These are phyloP conservation scores for Aspergillus tubingensis DNA, from an alignment of 2,329 filamentous ascomycete species.

Conservation along the genomic window DNA sequence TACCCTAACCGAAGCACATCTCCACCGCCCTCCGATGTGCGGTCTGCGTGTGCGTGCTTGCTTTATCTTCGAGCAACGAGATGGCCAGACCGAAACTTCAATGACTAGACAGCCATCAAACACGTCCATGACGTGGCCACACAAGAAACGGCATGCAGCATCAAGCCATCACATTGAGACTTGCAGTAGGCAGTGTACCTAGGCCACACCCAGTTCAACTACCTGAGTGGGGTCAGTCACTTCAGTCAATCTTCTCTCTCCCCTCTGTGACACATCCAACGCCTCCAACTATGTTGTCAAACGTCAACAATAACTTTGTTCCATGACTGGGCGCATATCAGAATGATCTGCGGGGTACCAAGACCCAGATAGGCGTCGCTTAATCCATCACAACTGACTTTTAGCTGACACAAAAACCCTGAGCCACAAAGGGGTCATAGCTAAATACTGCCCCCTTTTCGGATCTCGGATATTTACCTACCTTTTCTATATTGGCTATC, in stretches of 20 bases:
- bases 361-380: neutral
- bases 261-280: neutral
- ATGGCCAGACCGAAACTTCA: neutral
- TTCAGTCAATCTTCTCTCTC: neutral
- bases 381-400: neutral
- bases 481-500: too few relatives aligned
- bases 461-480: neutral
- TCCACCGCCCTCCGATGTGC: neutral
- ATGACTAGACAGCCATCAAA: neutral
- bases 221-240: neutral
- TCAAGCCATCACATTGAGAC: neutral
- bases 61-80: neutral
- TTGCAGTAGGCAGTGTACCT: neutral
- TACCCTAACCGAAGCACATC: neutral
- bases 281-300: neutral
- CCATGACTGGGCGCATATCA: slow-evolving; percentile 2
- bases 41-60: neutral
- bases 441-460: neutral
- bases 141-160: neutral
- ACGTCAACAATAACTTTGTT: slow-evolving; percentile 5
- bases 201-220: neutral
- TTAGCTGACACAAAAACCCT: neutral
- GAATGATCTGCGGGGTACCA: neutral
- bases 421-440: neutral
- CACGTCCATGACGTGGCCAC: neutral